Evolutionary conservation across 1,284 basidiomycete genomes (phyloP).

Genomic region (Cutaneotrichosporon cavernicola): DNA sequence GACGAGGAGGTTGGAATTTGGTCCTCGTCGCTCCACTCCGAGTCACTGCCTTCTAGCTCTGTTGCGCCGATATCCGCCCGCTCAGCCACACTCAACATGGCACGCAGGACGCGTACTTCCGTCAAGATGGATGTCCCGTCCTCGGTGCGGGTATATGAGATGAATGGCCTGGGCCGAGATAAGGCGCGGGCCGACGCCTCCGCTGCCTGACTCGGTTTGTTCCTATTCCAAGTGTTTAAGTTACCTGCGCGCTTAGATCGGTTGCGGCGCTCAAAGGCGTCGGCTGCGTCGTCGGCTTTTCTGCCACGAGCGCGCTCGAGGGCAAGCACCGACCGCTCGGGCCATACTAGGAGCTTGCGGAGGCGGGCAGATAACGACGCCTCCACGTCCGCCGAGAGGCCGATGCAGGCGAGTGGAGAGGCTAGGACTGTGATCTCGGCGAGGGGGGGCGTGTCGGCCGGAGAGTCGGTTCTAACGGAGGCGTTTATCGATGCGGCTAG

Average conservation of each 20-base stretch:
- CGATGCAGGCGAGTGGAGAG: conserved; percentile 41
- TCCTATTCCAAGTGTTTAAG: no score
- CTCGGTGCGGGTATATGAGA: conserved; percentile 45
- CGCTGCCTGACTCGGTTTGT: neutral
- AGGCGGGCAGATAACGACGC: conserved; percentile 28
- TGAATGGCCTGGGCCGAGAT: conserved; percentile 35
- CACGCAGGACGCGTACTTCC: conserved; percentile 38
- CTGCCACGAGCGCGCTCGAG: conserved; percentile 9
- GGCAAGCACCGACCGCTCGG: conserved; percentile 26
- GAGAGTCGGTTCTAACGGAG: neutral
- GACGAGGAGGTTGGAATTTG: conserved; percentile 1
- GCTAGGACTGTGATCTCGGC: conserved; percentile 42
- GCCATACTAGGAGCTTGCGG: conserved; percentile 44
- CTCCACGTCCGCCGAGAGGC: conserved; percentile 32
- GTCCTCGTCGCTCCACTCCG: conserved; percentile 15
- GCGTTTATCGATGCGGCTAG: neutral
- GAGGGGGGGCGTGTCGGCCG: conserved; percentile 18
- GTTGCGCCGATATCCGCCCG: conserved; percentile 11
- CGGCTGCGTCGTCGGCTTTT: neutral
- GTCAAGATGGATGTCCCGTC: conserved; percentile 45
- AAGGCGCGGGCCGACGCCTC: neutral
- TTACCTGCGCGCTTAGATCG: neutral
- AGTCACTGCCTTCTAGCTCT: conserved; percentile 31
- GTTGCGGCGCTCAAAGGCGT: conserved; percentile 5
- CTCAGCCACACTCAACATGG: conserved; percentile 31